phyloP scores from a whole-genome alignment of 2,329 filamentous ascomycete species.

The Daldinia eschscholtzii region DNA sequence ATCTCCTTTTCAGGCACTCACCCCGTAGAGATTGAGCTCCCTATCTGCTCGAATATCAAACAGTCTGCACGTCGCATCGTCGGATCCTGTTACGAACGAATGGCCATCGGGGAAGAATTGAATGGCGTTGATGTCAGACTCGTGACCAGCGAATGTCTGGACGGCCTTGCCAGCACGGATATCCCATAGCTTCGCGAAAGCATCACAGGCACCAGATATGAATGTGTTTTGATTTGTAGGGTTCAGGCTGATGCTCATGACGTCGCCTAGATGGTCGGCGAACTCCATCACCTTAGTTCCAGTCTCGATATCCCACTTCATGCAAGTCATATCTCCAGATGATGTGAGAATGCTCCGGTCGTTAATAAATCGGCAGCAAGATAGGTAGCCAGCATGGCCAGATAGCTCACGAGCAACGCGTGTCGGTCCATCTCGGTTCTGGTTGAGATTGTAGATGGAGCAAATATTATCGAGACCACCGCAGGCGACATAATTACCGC shows the following conservation, averaged over 20 bases:
- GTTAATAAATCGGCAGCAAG: conserved; percentile 99
- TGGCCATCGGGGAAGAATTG: conserved; percentile 99
- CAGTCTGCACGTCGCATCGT: conserved; percentile 95
- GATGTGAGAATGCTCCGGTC: conserved; percentile 98
- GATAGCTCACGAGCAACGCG: conserved; percentile 95
- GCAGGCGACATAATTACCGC: conserved; percentile 97
- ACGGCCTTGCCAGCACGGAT: conserved; percentile 98
- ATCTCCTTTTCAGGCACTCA: conserved; percentile 56
- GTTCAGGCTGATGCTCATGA: conserved; percentile 99
- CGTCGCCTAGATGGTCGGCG: conserved; percentile 96
- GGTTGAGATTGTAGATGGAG: conserved; percentile 99
- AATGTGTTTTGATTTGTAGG: conserved; percentile 99
- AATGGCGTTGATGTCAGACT: conserved; percentile 99
- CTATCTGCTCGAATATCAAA: conserved; percentile 98
- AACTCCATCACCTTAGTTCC: conserved; percentile 98
- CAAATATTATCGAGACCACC: conserved; percentile 99
- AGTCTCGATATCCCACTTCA: conserved; percentile 99
- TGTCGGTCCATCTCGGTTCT: conserved; percentile 93
- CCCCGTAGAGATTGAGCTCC: conserved; percentile 76
- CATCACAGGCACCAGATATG: conserved; percentile 98
- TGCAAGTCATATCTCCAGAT: conserved; percentile 99
- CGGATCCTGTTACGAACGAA: conserved; percentile 96
- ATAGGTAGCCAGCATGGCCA: conserved; percentile 96
- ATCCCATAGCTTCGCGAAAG: conserved; percentile 99
- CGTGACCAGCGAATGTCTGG: conserved; percentile 97